Evolutionary conservation across 2,329 filamentous ascomycete species (phyloP).

Genomic region (Sarocladium kiliense): DNA sequence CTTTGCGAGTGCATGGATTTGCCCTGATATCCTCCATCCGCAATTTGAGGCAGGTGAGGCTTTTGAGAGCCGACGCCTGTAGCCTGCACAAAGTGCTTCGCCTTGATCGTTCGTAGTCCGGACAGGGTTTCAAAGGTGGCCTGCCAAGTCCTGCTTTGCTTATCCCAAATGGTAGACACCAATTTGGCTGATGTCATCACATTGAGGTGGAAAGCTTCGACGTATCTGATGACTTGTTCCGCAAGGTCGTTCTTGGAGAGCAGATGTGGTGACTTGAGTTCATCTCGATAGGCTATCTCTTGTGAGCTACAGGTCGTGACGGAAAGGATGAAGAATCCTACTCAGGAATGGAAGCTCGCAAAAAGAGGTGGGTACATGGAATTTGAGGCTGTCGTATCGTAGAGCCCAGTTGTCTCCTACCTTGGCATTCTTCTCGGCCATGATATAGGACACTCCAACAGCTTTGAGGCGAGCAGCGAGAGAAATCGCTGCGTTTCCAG

Average conservation of each 20-base stretch:
- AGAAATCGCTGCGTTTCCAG: slow-evolving; percentile 25
- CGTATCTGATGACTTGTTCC: slow-evolving; percentile 20
- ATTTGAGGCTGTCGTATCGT: slow-evolving; percentile 32
- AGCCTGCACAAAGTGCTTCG: slow-evolving; percentile 22
- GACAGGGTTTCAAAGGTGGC: slow-evolving; percentile 15
- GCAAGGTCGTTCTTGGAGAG: slow-evolving; percentile 20
- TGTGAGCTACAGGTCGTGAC: slow-evolving; percentile 12
- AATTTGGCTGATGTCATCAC: slow-evolving; percentile 23
- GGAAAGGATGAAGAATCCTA: slow-evolving; percentile 2
- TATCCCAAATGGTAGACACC: slow-evolving; percentile 19
- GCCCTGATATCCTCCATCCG: slow-evolving; percentile 15
- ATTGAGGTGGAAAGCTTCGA: slow-evolving; percentile 25
- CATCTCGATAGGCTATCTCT: slow-evolving; percentile 13
- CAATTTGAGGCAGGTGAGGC: slow-evolving; percentile 18
- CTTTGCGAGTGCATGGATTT: slow-evolving; percentile 19
- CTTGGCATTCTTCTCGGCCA: slow-evolving; percentile 28
- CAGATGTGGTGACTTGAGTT: slow-evolving; percentile 12
- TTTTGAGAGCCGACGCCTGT: slow-evolving; percentile 20
- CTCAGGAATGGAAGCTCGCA: slow-evolving; percentile 13
- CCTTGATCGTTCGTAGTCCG: slow-evolving; percentile 5
- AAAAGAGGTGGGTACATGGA: slow-evolving; percentile 30
- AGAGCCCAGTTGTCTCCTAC: slow-evolving; percentile 34
- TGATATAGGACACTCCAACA: slow-evolving; percentile 26
- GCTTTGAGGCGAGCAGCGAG: slow-evolving; percentile 33
- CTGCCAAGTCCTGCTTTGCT: slow-evolving; percentile 18